Percentiles rank a stretch among this genome's conserved stretches.
Conservation (phyloP, 208 protist genomes). For the Tritrichomonas musculus region DNA sequence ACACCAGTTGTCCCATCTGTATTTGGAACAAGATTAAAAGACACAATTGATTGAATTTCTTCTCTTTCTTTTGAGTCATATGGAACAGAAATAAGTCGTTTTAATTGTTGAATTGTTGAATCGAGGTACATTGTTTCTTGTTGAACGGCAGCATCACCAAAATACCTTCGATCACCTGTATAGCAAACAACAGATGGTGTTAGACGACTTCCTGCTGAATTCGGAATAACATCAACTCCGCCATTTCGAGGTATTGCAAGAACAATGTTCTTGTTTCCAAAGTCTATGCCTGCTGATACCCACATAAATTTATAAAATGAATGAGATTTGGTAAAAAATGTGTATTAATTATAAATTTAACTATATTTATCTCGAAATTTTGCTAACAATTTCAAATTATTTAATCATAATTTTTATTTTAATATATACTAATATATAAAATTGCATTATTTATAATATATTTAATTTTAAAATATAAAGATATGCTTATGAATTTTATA, state of each 20-base stretch:
- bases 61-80: background rate
- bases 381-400: no score
- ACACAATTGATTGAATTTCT: background rate
- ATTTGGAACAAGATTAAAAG: background rate
- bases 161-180: background rate
- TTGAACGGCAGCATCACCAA: background rate
- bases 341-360: no score
- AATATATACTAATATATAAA: no score
- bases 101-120: background rate
- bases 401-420: no score
- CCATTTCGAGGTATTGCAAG: background rate
- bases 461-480: no score
- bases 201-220: background rate
- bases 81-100: background rate
- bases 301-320: background rate
- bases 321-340: no score
- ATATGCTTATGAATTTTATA: no score
- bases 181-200: background rate
- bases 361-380: no score
- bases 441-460: no score
- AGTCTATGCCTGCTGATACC: constrained; percentile 2
- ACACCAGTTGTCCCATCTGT: background rate
- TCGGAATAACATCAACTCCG: background rate
- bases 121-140: background rate
- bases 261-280: background rate